Conservation (phyloP, 345 rosid species). For the Ceriops tagal region DNA sequence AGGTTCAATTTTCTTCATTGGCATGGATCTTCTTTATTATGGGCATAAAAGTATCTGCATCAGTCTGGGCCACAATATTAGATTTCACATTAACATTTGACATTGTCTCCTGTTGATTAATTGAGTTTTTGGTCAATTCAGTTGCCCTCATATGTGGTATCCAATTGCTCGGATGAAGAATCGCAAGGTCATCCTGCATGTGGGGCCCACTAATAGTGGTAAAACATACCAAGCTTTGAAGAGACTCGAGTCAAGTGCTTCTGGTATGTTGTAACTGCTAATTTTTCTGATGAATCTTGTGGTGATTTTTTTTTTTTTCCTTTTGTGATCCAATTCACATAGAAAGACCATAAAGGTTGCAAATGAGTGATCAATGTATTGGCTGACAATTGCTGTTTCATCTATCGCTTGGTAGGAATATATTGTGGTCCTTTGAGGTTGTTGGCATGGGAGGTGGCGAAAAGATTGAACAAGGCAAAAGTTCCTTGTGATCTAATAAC, state of each 20-base stretch:
- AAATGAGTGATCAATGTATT: neutral
- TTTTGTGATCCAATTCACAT: neutral
- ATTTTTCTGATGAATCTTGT: neutral
- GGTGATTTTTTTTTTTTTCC: no score
- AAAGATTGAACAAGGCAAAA: conserved; percentile 73
- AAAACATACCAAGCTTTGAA: conserved; percentile 81
- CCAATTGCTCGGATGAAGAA: conserved; percentile 72
- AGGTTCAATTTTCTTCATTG: no score
- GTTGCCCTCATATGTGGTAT: conserved; percentile 87
- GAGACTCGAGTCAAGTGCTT: conserved; percentile 64
- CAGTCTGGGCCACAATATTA: neutral
- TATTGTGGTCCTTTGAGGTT: conserved; percentile 96
- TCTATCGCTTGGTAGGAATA: conserved; percentile 49
- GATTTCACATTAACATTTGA: neutral
- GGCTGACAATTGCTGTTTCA: conserved; percentile 1
- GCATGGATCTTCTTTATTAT: neutral
- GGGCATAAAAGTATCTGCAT: neutral
- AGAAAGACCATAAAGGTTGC: neutral
- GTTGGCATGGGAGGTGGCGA: conserved; percentile 95
- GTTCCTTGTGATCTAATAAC: conserved; percentile 90
- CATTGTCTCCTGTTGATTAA: conserved; percentile 5
- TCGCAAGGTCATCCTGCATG: conserved; percentile 79
- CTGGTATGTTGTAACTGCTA: conserved; percentile 49
- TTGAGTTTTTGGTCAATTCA: conserved; percentile 20
- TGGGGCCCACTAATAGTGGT: conserved; percentile 95